These are phyloP conservation scores for Parathielavia appendiculata DNA, from an alignment of 495 filamentous ascomycete species.

Conservation along the genomic window DNA sequence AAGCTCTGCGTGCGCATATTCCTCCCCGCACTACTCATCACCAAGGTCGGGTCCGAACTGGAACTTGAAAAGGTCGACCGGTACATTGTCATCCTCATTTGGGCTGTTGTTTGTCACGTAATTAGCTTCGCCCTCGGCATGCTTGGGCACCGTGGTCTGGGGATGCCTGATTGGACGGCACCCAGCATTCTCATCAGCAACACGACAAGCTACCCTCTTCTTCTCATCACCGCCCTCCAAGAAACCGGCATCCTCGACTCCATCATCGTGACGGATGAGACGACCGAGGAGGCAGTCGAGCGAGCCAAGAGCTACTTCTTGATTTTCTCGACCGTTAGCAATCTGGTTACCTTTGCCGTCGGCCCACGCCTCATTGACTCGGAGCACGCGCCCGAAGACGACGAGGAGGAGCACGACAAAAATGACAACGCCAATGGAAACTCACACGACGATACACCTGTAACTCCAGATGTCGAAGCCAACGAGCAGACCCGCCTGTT, in stretches of 20 bases:
- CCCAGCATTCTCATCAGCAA: constrained; percentile 73
- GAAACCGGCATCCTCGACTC: constrained; percentile 58
- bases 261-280: constrained; percentile 40
- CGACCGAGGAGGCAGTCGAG: constrained; percentile 47
- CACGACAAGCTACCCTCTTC: constrained; percentile 64
- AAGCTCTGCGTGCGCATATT: constrained; percentile 63
- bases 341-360: constrained; percentile 52
- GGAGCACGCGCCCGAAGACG: constrained; percentile 22
- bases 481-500: constrained; percentile 24
- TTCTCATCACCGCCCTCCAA: constrained; percentile 60
- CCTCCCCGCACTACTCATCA: constrained; percentile 64
- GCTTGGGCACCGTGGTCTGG: constrained; percentile 33
- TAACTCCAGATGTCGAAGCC: neutral
- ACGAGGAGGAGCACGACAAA: constrained; percentile 22
- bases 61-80: constrained; percentile 47
- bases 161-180: constrained; percentile 59
- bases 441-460: too few relatives aligned
- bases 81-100: constrained; percentile 49
- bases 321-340: constrained; percentile 45
- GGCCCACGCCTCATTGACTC: constrained; percentile 54
- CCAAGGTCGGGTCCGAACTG: constrained; percentile 63
- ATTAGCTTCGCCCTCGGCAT: constrained; percentile 42
- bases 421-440: neutral
- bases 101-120: constrained; percentile 40
- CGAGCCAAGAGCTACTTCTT: constrained; percentile 70